These are phyloP conservation scores for Psilocybe sp. DNA, from an alignment of 768 basidiomycete genomes.

Conservation along the genomic window DNA sequence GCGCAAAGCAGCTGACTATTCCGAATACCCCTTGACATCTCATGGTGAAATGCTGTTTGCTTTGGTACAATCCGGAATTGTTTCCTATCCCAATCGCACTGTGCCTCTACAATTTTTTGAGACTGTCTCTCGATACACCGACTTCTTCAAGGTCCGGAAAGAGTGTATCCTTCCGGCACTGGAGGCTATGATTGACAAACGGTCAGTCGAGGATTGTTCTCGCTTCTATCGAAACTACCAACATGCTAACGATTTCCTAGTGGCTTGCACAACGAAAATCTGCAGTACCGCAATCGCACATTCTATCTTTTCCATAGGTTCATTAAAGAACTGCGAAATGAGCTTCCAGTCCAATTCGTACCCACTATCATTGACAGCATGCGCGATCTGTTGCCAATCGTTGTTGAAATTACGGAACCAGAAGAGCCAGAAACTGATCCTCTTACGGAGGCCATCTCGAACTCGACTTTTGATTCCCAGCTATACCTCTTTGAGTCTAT, in stretches of 20 bases:
- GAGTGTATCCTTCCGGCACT: slow-evolving; percentile 85
- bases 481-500: slow-evolving; percentile 92
- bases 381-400: slow-evolving; percentile 75
- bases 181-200: slow-evolving; percentile 80
- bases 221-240: no score
- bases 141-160: slow-evolving; percentile 94
- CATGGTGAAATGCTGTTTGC: slow-evolving; percentile 89
- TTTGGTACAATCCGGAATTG: slow-evolving; percentile 80
- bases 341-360: slow-evolving; percentile 73
- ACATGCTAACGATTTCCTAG: slow-evolving; percentile 32
- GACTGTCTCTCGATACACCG: slow-evolving; percentile 85
- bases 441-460: slow-evolving; percentile 77
- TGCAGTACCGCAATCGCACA: slow-evolving; percentile 67
- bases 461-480: slow-evolving; percentile 82
- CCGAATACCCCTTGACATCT: slow-evolving; percentile 78
- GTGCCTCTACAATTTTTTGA: slow-evolving; percentile 94
- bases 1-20: slow-evolving; percentile 66
- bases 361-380: slow-evolving; percentile 68
- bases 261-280: slow-evolving; percentile 79
- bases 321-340: slow-evolving; percentile 77
- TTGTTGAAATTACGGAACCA: slow-evolving; percentile 71
- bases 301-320: slow-evolving; percentile 95
- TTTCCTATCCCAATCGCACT: slow-evolving; percentile 76
- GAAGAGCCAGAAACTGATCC: slow-evolving; percentile 73
- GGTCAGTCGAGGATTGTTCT: slow-evolving; percentile 45